Conservation (phyloP, 495 filamentous ascomycete genomes). For the Neurospora sp. region DNA sequence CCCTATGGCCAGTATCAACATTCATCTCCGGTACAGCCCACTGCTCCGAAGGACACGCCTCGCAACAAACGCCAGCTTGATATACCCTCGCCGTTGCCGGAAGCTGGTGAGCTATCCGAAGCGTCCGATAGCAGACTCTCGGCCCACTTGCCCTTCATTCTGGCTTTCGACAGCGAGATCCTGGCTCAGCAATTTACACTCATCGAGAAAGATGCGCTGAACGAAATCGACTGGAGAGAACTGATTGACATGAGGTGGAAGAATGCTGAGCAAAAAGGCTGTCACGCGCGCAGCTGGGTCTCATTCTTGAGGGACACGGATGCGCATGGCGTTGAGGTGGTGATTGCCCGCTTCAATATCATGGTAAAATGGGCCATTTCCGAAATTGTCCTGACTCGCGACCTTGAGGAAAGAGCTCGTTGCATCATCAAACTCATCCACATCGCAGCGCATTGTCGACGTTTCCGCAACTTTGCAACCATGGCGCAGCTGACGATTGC, state of each 20-base stretch:
- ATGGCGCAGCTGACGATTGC: constrained; percentile 93
- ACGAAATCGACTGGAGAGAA: constrained; percentile 96
- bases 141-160: constrained; percentile 78
- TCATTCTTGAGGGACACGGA: constrained; percentile 76
- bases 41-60: constrained; percentile 29
- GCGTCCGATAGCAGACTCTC: constrained; percentile 18
- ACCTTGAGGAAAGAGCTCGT: constrained; percentile 70
- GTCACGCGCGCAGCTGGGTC: constrained; percentile 74
- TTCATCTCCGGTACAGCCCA: constrained; percentile 24
- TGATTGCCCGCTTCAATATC: constrained; percentile 92
- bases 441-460: constrained; percentile 75
- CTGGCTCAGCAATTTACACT: constrained; percentile 92
- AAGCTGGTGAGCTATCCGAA: not conserved
- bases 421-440: constrained; percentile 89
- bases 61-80: constrained; percentile 25
- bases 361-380: constrained; percentile 97
- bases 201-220: constrained; percentile 91
- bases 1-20: constrained; percentile 16
- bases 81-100: constrained; percentile 17
- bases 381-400: constrained; percentile 76
- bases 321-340: constrained; percentile 84
- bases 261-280: constrained; percentile 48
- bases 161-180: constrained; percentile 81
- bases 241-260: constrained; percentile 91
- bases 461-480: constrained; percentile 88